These are phyloP conservation scores for Zymoseptoria pseudotritici DNA, from an alignment of 2,329 filamentous ascomycete genomes.

Conservation along the genomic window DNA sequence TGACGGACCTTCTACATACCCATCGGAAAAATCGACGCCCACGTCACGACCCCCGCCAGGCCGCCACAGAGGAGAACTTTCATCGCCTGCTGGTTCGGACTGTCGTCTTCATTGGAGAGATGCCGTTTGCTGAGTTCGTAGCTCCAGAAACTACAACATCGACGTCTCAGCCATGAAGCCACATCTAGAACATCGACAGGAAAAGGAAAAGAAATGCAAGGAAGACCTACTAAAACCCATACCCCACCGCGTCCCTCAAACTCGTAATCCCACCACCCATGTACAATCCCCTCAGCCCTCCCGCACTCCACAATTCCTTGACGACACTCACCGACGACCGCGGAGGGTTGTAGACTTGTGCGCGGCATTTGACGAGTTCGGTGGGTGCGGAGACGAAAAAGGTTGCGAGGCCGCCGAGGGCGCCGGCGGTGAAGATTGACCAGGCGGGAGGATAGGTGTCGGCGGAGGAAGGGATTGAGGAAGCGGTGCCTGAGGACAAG, in stretches of 20 bases:
- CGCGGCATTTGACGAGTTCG: constrained; percentile 82
- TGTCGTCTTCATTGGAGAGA: constrained; percentile 44
- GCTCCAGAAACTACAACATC: constrained; percentile 62
- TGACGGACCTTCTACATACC: constrained; percentile 17
- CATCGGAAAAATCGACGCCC: constrained; percentile 83
- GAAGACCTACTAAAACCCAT: constrained; percentile 71
- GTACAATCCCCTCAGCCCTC: constrained; percentile 63
- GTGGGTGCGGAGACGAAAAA: constrained; percentile 83
- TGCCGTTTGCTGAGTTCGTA: constrained; percentile 67
- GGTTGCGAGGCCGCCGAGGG: constrained; percentile 72
- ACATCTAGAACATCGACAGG: no score
- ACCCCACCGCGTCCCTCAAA: constrained; percentile 79
- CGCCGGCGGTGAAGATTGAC: constrained; percentile 63
- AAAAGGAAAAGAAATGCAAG: background rate
- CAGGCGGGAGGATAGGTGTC: constrained; percentile 15
- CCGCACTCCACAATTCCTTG: constrained; percentile 28
- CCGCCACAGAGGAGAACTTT: constrained; percentile 68
- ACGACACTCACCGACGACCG: constrained; percentile 24
- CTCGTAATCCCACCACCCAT: constrained; percentile 75
- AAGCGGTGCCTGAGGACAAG: constrained; percentile 38
- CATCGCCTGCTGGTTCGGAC: constrained; percentile 20
- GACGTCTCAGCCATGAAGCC: background rate
- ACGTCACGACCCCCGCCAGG: constrained; percentile 77
- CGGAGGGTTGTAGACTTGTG: constrained; percentile 53
- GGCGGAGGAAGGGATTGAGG: background rate